Base-by-base conservation (phyloP, 495 filamentous ascomycete genomes). In the Neurospora sublineolata region DNA sequence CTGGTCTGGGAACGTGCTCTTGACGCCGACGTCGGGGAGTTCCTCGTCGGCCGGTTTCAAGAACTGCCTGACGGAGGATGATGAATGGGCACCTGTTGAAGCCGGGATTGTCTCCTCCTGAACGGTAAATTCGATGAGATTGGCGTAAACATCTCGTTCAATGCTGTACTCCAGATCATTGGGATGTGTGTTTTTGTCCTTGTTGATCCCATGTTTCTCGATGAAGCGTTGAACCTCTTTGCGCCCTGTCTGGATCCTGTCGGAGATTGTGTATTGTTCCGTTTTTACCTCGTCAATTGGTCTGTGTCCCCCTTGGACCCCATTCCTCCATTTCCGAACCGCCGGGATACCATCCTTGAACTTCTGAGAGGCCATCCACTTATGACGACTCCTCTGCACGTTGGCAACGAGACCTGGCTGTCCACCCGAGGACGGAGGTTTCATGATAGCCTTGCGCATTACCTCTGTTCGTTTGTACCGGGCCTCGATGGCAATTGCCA, bases 381-480 rank as follows among this genome's bases (percentile, higher is more conserved):
- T n/a, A 4, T 40, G 0, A 14, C 60, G 27, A 18, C 72, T 73
- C 4, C 38, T n/a, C 1, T 71, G 37, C 10, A 73, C 14, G 7
- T 10, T 27, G 20, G 11, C 1, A 11, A 58, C 0, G 2, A 58
- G 46, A 14, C 3, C 11, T 58, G 46, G 46, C 4, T 58, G 46
- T 11, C 46, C 46, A 1, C 42, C 9, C 16, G 76, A 64, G 11
- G 70, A 39, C 0, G 36, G 33, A n/a, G 72, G 64, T 4, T 72
- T 37, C 4, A 23, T 69, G 0, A 80, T 44, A 11, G 75, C 75
- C 14, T 74, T 37, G 6, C 74, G 72, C 39, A 77, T 69, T 27
- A 80, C 69, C 3, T 60, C 20, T 8, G 77, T 76, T 20, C 76
- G 72, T 23, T 70, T 72, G 20, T 74, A 72, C n/a, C 76, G 72